Conservation (phyloP, 345 rosid genomes). For the Garcia nutans region DNA sequence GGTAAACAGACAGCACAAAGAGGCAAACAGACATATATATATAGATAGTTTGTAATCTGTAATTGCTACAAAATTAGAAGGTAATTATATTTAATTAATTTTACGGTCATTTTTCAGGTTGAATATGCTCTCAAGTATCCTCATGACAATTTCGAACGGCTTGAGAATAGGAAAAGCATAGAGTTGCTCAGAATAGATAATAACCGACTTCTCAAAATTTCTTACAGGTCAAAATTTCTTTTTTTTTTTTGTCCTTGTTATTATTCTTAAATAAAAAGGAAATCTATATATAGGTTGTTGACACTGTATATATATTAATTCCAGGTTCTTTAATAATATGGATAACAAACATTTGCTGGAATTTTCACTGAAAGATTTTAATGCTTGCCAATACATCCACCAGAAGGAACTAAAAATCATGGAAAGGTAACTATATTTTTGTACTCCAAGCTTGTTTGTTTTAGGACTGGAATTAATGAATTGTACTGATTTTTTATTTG, state of each 20-base stretch:
- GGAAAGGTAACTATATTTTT: conserved; percentile 3
- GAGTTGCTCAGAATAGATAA: not conserved
- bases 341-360: conserved; percentile 6
- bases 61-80: no score
- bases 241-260: no score
- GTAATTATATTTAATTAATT: no score
- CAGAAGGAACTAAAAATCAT: conserved; percentile 12
- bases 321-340: not conserved
- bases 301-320: not conserved
- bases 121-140: conserved; percentile 17
- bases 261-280: no score
- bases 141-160: conserved; percentile 19
- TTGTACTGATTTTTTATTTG: no score
- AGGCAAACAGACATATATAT: no score
- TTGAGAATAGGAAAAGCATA: conserved; percentile 13
- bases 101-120: conserved; percentile 7
- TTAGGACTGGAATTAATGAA: no score
- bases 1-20: no score
- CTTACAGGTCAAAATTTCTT: conserved; percentile 8
- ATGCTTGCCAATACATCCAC: conserved; percentile 14
- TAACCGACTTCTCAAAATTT: conserved; percentile 10
- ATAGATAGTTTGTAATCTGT: no score
- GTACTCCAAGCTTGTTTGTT: no score
- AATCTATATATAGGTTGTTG: not conserved
- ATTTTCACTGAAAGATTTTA: conserved; percentile 19